phyloP scores from a whole-genome alignment of 2,329 filamentous ascomycete genomes.

The Plectosphaerella cucumerina region DNA sequence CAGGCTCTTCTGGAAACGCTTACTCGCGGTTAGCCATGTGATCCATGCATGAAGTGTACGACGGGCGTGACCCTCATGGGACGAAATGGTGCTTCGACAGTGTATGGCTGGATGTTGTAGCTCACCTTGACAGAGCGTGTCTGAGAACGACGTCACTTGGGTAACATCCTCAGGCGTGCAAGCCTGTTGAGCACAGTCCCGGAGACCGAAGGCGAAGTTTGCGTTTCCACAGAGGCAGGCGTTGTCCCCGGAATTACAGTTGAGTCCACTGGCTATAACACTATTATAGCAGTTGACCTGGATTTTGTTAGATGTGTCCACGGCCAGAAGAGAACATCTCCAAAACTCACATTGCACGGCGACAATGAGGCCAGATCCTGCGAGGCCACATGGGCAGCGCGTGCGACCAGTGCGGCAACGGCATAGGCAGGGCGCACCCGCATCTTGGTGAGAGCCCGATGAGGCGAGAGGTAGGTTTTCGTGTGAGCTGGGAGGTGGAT shows the following conservation, averaged over 20 bases:
- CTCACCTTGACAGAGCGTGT: constrained; percentile 24
- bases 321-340: background rate
- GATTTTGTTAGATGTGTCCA: background rate
- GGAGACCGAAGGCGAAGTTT: constrained; percentile 29
- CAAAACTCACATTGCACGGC: constrained; percentile 11
- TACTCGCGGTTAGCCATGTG: background rate
- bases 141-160: constrained; percentile 21
- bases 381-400: background rate
- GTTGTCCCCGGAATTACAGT: constrained; percentile 21
- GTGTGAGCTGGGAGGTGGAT: no score
- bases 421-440: no score
- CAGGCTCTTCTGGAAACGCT: background rate
- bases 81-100: no score
- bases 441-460: no score
- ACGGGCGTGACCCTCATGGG: no score
- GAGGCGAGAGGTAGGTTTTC: no score
- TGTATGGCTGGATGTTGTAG: background rate
- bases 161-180: constrained; percentile 21
- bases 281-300: constrained; percentile 10
- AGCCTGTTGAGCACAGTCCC: constrained; percentile 31
- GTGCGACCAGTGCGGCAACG: no score
- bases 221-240: constrained; percentile 35
- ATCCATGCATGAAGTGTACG: background rate
- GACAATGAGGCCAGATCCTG: constrained; percentile 9
- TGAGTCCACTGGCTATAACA: constrained; percentile 14